phyloP scores from a whole-genome alignment of 2,329 filamentous ascomycete genomes.

The Sordariomycetes sp. region DNA sequence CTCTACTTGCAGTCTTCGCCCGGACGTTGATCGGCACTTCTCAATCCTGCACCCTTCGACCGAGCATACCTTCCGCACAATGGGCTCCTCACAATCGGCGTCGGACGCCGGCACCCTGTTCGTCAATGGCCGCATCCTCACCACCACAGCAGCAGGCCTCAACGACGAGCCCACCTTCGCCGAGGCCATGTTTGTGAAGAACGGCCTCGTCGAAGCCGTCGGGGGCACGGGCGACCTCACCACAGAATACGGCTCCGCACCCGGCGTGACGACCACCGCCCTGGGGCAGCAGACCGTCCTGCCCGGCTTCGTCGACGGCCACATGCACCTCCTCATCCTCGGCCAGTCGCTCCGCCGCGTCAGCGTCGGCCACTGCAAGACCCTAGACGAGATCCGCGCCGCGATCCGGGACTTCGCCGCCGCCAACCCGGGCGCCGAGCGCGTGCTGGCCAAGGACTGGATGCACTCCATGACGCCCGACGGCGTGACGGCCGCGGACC shows the following conservation, averaged over 20 bases:
- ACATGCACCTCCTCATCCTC: constrained; percentile 43
- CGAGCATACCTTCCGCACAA: too few relatives aligned
- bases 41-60: too few relatives aligned
- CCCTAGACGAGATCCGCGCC: constrained; percentile 35
- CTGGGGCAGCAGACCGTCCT: constrained; percentile 19
- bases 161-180: constrained; percentile 9
- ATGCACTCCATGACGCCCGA: constrained; percentile 38
- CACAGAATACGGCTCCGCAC: neutral
- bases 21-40: too few relatives aligned
- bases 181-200: constrained; percentile 9
- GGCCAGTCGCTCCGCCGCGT: constrained; percentile 43
- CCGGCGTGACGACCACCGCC: neutral
- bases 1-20: too few relatives aligned
- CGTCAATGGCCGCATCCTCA: constrained; percentile 10
- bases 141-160: constrained; percentile 7
- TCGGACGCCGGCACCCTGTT: constrained; percentile 4
- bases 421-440: constrained; percentile 31
- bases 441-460: constrained; percentile 45
- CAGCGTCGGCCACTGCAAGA: constrained; percentile 33
- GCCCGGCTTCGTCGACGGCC: constrained; percentile 47
- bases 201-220: constrained; percentile 8
- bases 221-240: constrained; percentile 1
- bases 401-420: constrained; percentile 33
- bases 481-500: constrained; percentile 31
- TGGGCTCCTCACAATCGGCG: too few relatives aligned